Percentiles rank a stretch among this genome's conserved stretches.
phyloP scores from a whole-genome alignment of 768 basidiomycete species.

The Phylloporus arenicola region DNA sequence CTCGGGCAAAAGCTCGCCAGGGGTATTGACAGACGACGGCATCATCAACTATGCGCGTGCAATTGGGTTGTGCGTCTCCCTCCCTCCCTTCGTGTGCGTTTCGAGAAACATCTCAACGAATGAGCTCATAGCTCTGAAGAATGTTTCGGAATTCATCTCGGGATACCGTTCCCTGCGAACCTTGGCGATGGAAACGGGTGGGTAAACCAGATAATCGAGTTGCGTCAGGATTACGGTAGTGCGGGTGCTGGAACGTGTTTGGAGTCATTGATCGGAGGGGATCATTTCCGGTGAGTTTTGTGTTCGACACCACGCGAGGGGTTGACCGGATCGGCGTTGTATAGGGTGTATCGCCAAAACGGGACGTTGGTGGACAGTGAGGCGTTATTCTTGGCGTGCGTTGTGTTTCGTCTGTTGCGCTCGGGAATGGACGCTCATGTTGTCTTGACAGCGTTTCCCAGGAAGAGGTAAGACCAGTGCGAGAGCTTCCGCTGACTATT shows the following conservation, averaged over 20 bases:
- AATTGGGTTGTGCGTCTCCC: constrained; percentile 52
- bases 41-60: constrained; percentile 55
- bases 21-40: constrained; percentile 51
- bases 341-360: constrained; percentile 51
- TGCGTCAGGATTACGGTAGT: constrained; percentile 40
- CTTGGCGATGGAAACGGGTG: constrained; percentile 45
- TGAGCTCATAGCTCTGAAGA: constrained; percentile 33
- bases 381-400: constrained; percentile 57
- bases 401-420: background rate
- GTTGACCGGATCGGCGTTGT: background rate
- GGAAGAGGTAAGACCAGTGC: constrained; percentile 34
- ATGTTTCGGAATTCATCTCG: constrained; percentile 34
- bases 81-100: background rate
- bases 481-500: background rate
- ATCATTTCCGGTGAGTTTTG: constrained; percentile 40
- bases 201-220: constrained; percentile 40
- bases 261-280: constrained; percentile 42
- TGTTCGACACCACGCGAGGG: background rate
- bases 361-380: constrained; percentile 45
- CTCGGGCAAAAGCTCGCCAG: constrained; percentile 55
- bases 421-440: background rate
- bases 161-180: constrained; percentile 37
- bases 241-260: constrained; percentile 38
- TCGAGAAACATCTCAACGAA: background rate
- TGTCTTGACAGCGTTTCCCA: constrained; percentile 36